These are phyloP conservation scores for Chaetomiaceae sp. DNA, from an alignment of 2,329 filamentous ascomycete genomes.

Conservation along the genomic window DNA sequence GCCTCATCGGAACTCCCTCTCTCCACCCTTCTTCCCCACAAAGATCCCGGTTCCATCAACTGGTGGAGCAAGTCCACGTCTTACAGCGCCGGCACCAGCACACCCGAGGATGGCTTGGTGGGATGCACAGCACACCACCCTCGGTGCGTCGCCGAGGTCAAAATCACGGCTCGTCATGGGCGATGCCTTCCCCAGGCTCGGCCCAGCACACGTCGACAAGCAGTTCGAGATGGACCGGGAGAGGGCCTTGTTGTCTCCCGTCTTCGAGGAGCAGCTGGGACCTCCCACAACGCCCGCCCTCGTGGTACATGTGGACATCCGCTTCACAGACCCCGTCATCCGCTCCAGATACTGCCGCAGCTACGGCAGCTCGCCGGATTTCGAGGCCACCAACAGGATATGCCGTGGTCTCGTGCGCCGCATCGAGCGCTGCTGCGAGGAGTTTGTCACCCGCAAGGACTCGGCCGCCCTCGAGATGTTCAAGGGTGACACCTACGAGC, in stretches of 20 bases:
- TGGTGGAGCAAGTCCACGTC: slow-evolving; percentile 5
- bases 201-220: slow-evolving; percentile 8
- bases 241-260: slow-evolving; percentile 22
- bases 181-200: slow-evolving; percentile 22
- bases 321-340: slow-evolving; percentile 42
- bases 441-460: slow-evolving; percentile 52
- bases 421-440: slow-evolving; percentile 48
- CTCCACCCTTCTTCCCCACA: slow-evolving; percentile 6
- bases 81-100: too few species aligned
- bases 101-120: slow-evolving; percentile 27
- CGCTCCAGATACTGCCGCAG: slow-evolving; percentile 40
- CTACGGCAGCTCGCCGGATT: slow-evolving; percentile 43
- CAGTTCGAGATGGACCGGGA: slow-evolving; percentile 21
- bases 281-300: slow-evolving; percentile 26
- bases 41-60: background rate
- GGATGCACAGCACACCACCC: slow-evolving; percentile 19
- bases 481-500: slow-evolving; percentile 26
- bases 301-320: slow-evolving; percentile 42
- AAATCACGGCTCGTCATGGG: slow-evolving; percentile 19
- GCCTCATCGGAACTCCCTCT: slow-evolving; percentile 3
- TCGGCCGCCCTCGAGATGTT: slow-evolving; percentile 40
- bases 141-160: slow-evolving; percentile 10
- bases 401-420: slow-evolving; percentile 47
- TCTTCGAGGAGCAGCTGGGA: slow-evolving; percentile 20
- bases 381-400: slow-evolving; percentile 43